These are phyloP conservation scores for Thielaviopsis cerberus DNA, from an alignment of 2,329 filamentous ascomycete genomes.

Conservation along the genomic window DNA sequence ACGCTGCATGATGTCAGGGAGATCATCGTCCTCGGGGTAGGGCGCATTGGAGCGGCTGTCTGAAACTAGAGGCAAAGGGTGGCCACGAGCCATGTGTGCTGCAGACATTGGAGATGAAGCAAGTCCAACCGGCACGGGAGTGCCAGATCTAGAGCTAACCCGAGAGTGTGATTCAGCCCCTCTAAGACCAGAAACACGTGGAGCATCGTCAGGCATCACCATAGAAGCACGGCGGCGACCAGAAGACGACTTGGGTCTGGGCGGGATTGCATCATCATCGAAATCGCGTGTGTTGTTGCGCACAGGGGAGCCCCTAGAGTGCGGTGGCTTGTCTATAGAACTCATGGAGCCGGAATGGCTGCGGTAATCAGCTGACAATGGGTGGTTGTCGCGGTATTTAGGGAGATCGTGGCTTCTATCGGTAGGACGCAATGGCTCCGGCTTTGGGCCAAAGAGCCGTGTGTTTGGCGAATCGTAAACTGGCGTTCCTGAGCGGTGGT, in stretches of 20 bases:
- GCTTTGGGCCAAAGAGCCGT: conserved; percentile 10
- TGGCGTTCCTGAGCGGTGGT: conserved; percentile 8
- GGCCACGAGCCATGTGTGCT: neutral
- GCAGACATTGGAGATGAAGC: conserved; percentile 9
- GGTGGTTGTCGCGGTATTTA: conserved; percentile 5
- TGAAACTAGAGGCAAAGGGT: neutral
- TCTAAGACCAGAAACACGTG: conserved; percentile 7
- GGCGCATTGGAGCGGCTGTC: conserved; percentile 13
- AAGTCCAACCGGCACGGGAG: conserved; percentile 1
- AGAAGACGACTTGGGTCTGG: conserved; percentile 6
- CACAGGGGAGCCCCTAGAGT: conserved; percentile 3
- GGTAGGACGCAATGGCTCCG: conserved; percentile 5
- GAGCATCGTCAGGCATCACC: conserved; percentile 5
- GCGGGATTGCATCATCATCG: neutral
- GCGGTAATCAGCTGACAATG: conserved; percentile 2
- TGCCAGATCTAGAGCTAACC: conserved; percentile 3
- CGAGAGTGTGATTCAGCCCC: conserved; percentile 2
- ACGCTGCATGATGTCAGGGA: conserved; percentile 10
- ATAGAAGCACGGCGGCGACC: conserved; percentile 4
- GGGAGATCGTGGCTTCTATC: conserved; percentile 1
- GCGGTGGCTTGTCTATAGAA: neutral
- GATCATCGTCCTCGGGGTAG: conserved; percentile 23
- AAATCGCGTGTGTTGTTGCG: neutral
- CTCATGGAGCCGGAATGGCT: neutral
- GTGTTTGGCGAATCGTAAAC: conserved; percentile 3